phyloP scores from a whole-genome alignment of 257 asterid species.

The Nicotiana tomentosiformis region DNA sequence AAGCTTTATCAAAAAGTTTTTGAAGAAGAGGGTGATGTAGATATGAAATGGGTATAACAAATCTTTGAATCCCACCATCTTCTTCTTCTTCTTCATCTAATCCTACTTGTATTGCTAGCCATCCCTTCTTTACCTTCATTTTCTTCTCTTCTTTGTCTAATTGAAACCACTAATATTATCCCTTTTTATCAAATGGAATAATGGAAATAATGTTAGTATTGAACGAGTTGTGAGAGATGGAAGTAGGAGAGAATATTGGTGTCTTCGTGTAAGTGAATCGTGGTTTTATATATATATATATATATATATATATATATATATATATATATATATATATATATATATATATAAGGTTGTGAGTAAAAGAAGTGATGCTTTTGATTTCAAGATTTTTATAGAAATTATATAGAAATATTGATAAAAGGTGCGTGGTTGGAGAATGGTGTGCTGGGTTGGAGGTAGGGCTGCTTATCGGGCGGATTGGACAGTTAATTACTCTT shows the following conservation, averaged over 20 bases:
- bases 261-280: not conserved
- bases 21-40: conserved; percentile 32
- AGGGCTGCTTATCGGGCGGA: too few relatives aligned
- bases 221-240: not conserved
- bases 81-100: conserved; percentile 25
- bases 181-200: not conserved
- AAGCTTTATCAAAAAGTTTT: conserved; percentile 34
- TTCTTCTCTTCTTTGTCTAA: not conserved
- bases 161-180: not conserved
- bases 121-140: conserved; percentile 17
- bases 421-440: not conserved
- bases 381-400: not conserved
- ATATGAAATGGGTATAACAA: conserved; percentile 37
- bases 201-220: not conserved
- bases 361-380: not conserved
- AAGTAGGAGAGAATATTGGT: not conserved
- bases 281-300: not conserved
- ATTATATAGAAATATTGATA: not conserved
- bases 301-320: not conserved
- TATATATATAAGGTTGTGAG: not conserved
- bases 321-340: not conserved
- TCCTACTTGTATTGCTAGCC: conserved; percentile 37
- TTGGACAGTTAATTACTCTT: too few relatives aligned
- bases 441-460: not conserved
- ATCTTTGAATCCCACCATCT: conserved; percentile 21